These are phyloP conservation scores for Cercospora sesami DNA, from an alignment of 2,329 filamentous ascomycete genomes.

Conservation along the genomic window DNA sequence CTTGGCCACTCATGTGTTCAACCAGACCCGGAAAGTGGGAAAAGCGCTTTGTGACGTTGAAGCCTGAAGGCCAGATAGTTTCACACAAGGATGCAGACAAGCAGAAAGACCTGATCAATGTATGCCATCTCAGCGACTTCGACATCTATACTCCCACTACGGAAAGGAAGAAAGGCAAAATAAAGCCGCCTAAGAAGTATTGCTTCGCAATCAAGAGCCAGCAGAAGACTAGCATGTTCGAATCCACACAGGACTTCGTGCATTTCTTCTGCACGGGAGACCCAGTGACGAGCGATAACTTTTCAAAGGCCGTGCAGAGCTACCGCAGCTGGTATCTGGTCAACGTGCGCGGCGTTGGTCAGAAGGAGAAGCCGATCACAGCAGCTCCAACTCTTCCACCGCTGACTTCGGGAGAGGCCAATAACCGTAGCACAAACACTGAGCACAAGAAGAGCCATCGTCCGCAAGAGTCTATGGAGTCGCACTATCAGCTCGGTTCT, in stretches of 20 bases:
- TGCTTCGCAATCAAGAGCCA: constrained; percentile 92
- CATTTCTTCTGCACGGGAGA: constrained; percentile 90
- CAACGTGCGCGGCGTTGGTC: constrained; percentile 64
- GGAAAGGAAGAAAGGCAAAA: constrained; percentile 64
- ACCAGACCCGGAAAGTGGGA: constrained; percentile 83
- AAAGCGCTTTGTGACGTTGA: constrained; percentile 76
- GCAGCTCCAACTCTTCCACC: constrained; percentile 18
- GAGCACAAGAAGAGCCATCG: constrained; percentile 30
- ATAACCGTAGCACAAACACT: constrained; percentile 23
- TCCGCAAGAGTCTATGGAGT: constrained; percentile 42
- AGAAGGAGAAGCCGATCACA: constrained; percentile 36
- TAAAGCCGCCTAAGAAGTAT: constrained; percentile 80
- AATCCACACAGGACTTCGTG: constrained; percentile 80
- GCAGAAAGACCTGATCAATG: constrained; percentile 65
- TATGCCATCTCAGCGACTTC: constrained; percentile 88
- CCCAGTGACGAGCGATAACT: constrained; percentile 62
- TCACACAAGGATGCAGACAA: constrained; percentile 69
- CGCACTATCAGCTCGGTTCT: constrained; percentile 63
- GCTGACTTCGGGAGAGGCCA: constrained; percentile 39
- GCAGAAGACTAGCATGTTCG: constrained; percentile 80
- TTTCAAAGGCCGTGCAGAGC: constrained; percentile 68
- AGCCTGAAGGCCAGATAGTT: constrained; percentile 68
- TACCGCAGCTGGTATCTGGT: constrained; percentile 95
- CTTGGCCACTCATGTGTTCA: constrained; percentile 75
- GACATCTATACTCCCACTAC: constrained; percentile 81